phyloP scores from a whole-genome alignment of 2,329 filamentous ascomycete genomes.

The Pseudogymnoascus sp. region DNA sequence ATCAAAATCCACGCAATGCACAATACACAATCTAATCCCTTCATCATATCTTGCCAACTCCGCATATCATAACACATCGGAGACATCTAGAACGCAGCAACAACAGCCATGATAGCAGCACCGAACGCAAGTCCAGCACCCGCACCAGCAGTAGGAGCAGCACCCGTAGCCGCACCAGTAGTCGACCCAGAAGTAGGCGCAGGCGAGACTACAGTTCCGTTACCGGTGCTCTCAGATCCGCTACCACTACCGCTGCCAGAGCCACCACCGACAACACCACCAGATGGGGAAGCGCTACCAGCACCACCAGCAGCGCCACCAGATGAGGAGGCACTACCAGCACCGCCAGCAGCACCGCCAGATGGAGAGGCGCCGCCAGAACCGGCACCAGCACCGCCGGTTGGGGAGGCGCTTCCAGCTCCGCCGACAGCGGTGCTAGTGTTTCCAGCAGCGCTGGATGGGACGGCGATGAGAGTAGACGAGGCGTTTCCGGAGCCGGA shows the following conservation, averaged over 20 bases:
- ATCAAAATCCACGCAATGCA: not conserved
- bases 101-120: constrained; percentile 6
- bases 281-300: not conserved
- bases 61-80: not conserved
- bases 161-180: not conserved
- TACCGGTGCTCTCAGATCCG: not conserved
- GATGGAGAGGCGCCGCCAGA: not conserved
- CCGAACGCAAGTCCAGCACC: not conserved
- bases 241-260: not conserved
- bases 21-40: not conserved
- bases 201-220: constrained; percentile 5
- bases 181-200: not conserved
- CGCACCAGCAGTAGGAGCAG: not conserved
- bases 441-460: not conserved
- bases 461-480: not conserved
- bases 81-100: constrained; percentile 4
- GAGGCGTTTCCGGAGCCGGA: not conserved
- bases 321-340: not conserved
- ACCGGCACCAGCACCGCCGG: not conserved
- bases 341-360: not conserved
- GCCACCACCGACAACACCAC: not conserved
- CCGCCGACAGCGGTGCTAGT: not conserved
- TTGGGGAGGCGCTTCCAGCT: not conserved
- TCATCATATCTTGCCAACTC: not conserved
- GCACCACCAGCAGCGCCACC: not conserved